These are phyloP conservation scores for Wickerhamomyces rabaulensis DNA, from an alignment of 805 yeast species.

Conservation along the genomic window DNA sequence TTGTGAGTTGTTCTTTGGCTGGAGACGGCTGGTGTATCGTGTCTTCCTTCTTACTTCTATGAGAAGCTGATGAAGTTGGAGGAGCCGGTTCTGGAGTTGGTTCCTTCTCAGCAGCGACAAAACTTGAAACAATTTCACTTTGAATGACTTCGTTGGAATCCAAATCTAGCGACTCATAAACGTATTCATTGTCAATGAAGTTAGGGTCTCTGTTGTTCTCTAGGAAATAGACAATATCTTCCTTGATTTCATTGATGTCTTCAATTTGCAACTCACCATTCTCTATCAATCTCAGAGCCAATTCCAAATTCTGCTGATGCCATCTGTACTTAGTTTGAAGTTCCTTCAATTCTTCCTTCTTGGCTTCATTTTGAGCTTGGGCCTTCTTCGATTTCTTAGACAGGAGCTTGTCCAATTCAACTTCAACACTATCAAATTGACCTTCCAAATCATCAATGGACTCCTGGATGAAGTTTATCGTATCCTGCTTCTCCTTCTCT, in stretches of 20 bases:
- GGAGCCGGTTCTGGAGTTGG: slow-evolving; percentile 3
- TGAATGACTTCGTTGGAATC: slow-evolving; percentile 49
- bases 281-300: slow-evolving; percentile 69
- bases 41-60: neutral
- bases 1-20: slow-evolving; percentile 8
- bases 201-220: slow-evolving; percentile 89
- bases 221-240: slow-evolving; percentile 86
- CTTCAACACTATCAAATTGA: slow-evolving; percentile 74
- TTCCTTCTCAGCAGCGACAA: slow-evolving; percentile 5
- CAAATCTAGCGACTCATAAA: slow-evolving; percentile 81
- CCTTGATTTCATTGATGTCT: slow-evolving; percentile 69
- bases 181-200: slow-evolving; percentile 88
- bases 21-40: neutral
- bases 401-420: slow-evolving; percentile 54
- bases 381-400: slow-evolving; percentile 53
- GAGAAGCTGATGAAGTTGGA: neutral
- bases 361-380: slow-evolving; percentile 45
- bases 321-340: slow-evolving; percentile 66
- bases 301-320: slow-evolving; percentile 77
- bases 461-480: slow-evolving; percentile 60
- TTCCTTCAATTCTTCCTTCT: slow-evolving; percentile 59
- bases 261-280: slow-evolving; percentile 76
- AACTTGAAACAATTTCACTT: slow-evolving; percentile 40
- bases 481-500: slow-evolving; percentile 72
- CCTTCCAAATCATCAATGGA: slow-evolving; percentile 74